These are phyloP conservation scores for Plasmodium yoelii DNA, from an alignment of 169 alveolate species.

Conservation along the genomic window DNA sequence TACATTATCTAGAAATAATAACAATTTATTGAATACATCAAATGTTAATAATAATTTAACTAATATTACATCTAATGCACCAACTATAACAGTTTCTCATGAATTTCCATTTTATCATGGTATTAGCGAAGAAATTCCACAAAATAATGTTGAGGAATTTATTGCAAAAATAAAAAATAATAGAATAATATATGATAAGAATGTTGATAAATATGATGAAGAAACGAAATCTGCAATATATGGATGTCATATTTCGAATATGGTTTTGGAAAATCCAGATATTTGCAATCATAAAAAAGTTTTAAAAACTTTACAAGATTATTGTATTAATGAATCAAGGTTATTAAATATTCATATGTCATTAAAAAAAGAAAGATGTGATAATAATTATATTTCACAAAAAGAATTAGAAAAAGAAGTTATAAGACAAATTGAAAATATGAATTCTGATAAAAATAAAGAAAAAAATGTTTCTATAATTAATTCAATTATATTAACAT, in stretches of 20 bases:
- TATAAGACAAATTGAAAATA: conserved; percentile 57
- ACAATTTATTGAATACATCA: not conserved
- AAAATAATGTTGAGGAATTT: conserved; percentile 40
- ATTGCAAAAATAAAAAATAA: conserved; percentile 59
- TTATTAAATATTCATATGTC: conserved; percentile 38
- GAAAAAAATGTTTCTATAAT: conserved; percentile 14
- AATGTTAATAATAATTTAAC: not conserved
- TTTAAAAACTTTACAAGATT: conserved; percentile 55
- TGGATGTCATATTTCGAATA: conserved; percentile 65
- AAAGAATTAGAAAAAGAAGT: conserved; percentile 58
- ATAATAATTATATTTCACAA: conserved; percentile 9
- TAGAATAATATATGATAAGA: conserved; percentile 44
- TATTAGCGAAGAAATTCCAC: conserved; percentile 27
- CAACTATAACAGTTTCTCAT: not conserved
- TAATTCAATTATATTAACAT: conserved; percentile 75
- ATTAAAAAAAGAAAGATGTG: conserved; percentile 56
- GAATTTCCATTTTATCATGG: conserved; percentile 71
- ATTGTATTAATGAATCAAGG: conserved; percentile 41
- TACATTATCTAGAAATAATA: not conserved
- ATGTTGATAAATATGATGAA: conserved; percentile 73
- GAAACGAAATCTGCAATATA: conserved; percentile 48
- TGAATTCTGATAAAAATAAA: conserved; percentile 63
- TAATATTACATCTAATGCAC: conserved; percentile 1
- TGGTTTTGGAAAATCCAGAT: conserved; percentile 51
- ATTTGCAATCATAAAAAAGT: conserved; percentile 69